These are phyloP conservation scores for Fusarium albosuccineum DNA, from an alignment of 2,329 filamentous ascomycete genomes.

Conservation along the genomic window DNA sequence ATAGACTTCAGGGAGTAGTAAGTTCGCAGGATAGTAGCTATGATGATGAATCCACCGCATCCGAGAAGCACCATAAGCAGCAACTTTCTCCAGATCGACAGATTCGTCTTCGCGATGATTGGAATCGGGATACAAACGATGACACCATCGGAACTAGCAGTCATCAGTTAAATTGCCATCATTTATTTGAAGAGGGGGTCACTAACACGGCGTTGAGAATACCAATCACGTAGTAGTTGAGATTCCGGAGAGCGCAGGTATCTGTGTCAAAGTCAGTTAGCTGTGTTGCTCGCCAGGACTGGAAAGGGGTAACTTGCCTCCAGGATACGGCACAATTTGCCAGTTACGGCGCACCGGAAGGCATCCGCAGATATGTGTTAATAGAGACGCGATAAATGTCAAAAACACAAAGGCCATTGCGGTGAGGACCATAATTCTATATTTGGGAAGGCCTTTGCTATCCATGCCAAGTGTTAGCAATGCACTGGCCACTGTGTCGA, in stretches of 20 bases:
- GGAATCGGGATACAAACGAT: not conserved
- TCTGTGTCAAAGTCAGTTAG: not conserved
- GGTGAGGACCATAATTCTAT: not conserved
- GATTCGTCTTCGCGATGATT: not conserved
- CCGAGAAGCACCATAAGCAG: not conserved
- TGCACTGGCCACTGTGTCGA: too few relatives aligned
- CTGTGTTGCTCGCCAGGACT: not conserved
- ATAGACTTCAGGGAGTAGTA: not conserved
- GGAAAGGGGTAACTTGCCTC: not conserved
- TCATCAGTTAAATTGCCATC: too few relatives aligned
- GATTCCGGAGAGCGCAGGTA: constrained; percentile 7
- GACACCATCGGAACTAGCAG: constrained; percentile 1
- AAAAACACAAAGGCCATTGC: not conserved
- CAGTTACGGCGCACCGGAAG: not conserved
- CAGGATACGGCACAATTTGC: constrained; percentile 12
- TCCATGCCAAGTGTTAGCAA: too few relatives aligned
- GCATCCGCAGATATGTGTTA: not conserved
- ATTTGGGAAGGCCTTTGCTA: constrained; percentile 1
- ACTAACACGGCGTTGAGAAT: constrained; percentile 4
- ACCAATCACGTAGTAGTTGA: constrained; percentile 12
- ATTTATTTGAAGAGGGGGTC: too few relatives aligned
- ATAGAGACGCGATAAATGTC: not conserved
- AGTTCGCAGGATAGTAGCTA: not conserved
- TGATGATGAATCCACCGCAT: not conserved
- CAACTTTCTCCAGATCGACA: not conserved